Percentiles rank a stretch among this genome's conserved stretches.
Evolutionary conservation across 768 basidiomycete genomes (phyloP).

Genomic region (Gautieria morchelliformis): DNA sequence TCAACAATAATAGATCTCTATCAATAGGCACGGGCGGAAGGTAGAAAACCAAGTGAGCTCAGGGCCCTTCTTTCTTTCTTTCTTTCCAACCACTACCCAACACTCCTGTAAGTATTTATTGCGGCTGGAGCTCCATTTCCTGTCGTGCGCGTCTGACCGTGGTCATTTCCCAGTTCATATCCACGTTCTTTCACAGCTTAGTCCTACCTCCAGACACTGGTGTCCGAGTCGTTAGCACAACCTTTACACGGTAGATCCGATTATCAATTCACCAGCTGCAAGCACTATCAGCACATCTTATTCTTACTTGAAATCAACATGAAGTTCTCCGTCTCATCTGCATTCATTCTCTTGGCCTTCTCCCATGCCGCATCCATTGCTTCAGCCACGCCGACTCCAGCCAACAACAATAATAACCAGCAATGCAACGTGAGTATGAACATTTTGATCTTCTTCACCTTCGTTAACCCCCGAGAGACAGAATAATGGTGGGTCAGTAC

Average conservation of each 20-base stretch:
- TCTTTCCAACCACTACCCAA: too few species aligned
- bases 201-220: not conserved
- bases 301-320: not conserved
- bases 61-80: too few species aligned
- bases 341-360: not conserved
- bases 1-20: too few species aligned
- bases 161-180: not conserved
- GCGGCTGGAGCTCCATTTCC: too few species aligned
- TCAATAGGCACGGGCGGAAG: too few species aligned
- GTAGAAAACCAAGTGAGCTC: too few species aligned
- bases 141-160: too few species aligned
- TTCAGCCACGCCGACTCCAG: not conserved
- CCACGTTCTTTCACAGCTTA: not conserved
- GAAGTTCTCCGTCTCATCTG: constrained; percentile 1
- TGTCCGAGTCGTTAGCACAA: not conserved
- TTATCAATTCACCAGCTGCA: constrained; percentile 3
- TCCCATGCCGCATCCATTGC: not conserved
- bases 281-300: not conserved
- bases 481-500: not conserved
- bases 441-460: too few species aligned
- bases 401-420: not conserved
- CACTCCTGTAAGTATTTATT: too few species aligned
- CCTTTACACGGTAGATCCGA: not conserved
- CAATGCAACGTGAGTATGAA: not conserved
- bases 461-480: not conserved